Evolutionary conservation across 2,329 filamentous ascomycete species (phyloP).

Genomic region (Bretziella fagacearum): DNA sequence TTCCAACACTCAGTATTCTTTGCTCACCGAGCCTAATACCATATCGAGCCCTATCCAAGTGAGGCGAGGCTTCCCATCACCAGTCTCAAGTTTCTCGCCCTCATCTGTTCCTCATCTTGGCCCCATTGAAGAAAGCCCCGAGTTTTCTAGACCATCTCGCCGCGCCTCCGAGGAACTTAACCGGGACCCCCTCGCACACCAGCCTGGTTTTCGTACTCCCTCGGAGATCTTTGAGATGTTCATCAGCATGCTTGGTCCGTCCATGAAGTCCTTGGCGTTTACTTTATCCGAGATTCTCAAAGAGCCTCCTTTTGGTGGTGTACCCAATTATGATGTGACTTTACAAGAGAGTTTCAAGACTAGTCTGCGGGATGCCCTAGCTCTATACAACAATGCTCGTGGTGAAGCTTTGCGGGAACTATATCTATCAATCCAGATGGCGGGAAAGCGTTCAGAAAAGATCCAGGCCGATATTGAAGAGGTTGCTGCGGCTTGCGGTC

Average conservation of each 20-base stretch:
- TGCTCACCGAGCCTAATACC: slow-evolving; percentile 44
- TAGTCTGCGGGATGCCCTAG: slow-evolving; percentile 65
- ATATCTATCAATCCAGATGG: slow-evolving; percentile 63
- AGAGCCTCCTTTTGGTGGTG: slow-evolving; percentile 63
- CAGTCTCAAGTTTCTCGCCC: slow-evolving; percentile 14
- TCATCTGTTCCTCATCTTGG: slow-evolving; percentile 18
- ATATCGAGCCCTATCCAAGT: background rate
- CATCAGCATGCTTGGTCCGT: slow-evolving; percentile 73
- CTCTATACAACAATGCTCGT: slow-evolving; percentile 60
- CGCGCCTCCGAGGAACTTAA: slow-evolving; percentile 11
- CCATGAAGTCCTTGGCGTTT: slow-evolving; percentile 89
- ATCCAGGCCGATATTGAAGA: slow-evolving; percentile 91
- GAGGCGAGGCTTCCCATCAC: slow-evolving; percentile 7
- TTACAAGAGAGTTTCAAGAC: slow-evolving; percentile 66
- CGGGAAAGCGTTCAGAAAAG: slow-evolving; percentile 49
- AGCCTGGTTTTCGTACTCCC: slow-evolving; percentile 37
- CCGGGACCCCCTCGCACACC: slow-evolving; percentile 6
- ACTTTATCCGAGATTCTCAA: slow-evolving; percentile 78
- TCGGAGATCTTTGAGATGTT: slow-evolving; percentile 85
- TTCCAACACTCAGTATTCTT: slow-evolving; percentile 70
- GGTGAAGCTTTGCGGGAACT: slow-evolving; percentile 60
- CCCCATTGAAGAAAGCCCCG: slow-evolving; percentile 14
- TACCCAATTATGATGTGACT: slow-evolving; percentile 49
- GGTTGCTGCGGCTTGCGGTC: slow-evolving; percentile 90
- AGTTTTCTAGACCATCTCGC: slow-evolving; percentile 3